Evolutionary conservation across 2,329 filamentous ascomycete species (phyloP).

Genomic region (Fulvia fulva): DNA sequence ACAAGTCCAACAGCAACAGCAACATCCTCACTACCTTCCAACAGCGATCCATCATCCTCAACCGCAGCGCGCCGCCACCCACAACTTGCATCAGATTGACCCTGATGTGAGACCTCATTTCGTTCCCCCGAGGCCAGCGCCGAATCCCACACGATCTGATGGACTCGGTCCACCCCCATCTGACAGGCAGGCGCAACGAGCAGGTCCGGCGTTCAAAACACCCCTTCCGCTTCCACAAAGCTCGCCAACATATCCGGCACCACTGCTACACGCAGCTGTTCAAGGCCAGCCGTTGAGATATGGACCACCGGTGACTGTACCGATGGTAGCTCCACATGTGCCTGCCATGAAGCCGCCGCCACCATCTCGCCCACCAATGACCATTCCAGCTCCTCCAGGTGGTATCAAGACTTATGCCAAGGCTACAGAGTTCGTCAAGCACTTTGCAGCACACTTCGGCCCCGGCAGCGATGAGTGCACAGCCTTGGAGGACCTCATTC

Average conservation of each 20-base stretch:
- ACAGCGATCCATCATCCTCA: not conserved
- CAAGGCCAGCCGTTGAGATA: not conserved
- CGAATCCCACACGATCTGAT: not conserved
- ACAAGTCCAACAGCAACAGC: not conserved
- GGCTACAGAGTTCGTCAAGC: constrained; percentile 9
- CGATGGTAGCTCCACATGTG: not conserved
- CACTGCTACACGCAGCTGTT: not conserved
- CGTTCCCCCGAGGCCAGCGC: not conserved
- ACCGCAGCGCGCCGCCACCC: not conserved
- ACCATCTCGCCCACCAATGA: not conserved
- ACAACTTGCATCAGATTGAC: not conserved
- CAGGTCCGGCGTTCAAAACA: not conserved
- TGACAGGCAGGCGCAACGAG: not conserved
- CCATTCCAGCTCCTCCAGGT: not conserved
- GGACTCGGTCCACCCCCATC: not conserved
- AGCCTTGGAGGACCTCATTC: constrained; percentile 10
- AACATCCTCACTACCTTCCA: not conserved
- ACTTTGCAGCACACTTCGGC: constrained; percentile 8
- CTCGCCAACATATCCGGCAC: not conserved
- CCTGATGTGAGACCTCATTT: not conserved
- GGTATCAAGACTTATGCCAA: not conserved
- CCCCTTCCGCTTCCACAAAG: not conserved
- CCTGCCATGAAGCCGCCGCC: not conserved
- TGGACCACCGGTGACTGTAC: not conserved
- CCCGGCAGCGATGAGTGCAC: constrained; percentile 3